Conservation (phyloP, 352 stramenopile genomes). For the Plasmopara viticola region DNA sequence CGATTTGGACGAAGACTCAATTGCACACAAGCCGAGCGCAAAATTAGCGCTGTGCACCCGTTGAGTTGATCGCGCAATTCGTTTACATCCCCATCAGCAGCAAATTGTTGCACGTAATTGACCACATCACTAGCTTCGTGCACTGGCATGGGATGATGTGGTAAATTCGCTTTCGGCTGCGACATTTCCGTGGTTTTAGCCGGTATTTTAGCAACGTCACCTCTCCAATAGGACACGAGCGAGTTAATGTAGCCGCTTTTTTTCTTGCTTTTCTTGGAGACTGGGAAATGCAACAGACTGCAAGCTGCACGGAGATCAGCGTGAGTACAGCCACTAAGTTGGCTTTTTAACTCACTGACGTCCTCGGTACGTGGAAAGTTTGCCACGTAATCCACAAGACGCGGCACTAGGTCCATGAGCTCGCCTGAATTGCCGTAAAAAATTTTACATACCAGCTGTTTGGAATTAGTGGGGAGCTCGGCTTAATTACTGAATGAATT, state of each 20-base stretch:
- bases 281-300: conserved; percentile 1
- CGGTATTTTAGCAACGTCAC: neutral
- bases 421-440: neutral
- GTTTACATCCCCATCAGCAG: conserved; percentile 2
- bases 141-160: conserved; percentile 9
- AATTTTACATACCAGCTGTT: conserved; percentile 1
- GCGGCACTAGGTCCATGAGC: conserved; percentile 12
- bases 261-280: conserved; percentile 11
- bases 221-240: conserved; percentile 15
- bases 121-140: conserved; percentile 7
- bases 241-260: conserved; percentile 13
- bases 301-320: conserved; percentile 15
- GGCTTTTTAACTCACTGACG: conserved; percentile 10
- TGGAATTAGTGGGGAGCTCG: neutral
- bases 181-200: neutral
- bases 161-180: conserved; percentile 5
- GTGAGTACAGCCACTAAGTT: conserved; percentile 16
- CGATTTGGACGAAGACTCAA: conserved; percentile 15
- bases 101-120: conserved; percentile 16
- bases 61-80: conserved; percentile 16
- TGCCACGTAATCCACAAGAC: conserved; percentile 17
- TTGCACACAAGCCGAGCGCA: conserved; percentile 16
- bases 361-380: conserved; percentile 5
- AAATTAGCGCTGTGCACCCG: conserved; percentile 7
- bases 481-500: neutral